Percentiles rank a stretch among this genome's conserved stretches.
Conservation (phyloP, 2,329 filamentous ascomycete species). For the Zymoseptoria tritici region DNA sequence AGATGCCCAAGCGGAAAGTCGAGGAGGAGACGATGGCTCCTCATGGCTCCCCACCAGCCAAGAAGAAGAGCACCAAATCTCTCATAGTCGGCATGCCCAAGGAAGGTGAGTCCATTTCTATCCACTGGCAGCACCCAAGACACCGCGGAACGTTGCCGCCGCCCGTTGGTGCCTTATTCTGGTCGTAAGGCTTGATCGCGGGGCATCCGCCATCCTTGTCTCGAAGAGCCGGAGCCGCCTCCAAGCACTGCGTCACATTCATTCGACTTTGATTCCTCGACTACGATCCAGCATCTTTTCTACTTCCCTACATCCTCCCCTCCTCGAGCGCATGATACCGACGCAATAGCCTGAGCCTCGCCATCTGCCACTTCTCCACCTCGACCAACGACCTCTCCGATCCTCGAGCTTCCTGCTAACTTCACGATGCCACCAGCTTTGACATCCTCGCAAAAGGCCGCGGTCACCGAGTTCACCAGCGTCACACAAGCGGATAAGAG, state of each 20-base stretch:
- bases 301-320: not conserved
- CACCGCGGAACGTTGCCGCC: not conserved
- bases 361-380: not conserved
- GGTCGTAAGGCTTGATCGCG: not conserved
- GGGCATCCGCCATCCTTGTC: not conserved
- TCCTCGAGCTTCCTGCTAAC: conserved; percentile 5
- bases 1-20: conserved; percentile 10
- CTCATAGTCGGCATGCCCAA: not conserved
- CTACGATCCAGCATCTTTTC: not conserved
- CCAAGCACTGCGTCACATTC: not conserved
- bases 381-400: not conserved
- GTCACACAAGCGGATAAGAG: conserved; percentile 40
- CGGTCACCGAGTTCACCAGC: conserved; percentile 38
- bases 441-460: conserved; percentile 39
- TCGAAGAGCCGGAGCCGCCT: not conserved
- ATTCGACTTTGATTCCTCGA: not conserved
- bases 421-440: conserved; percentile 40
- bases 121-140: not conserved
- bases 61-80: not conserved
- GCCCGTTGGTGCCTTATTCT: not conserved
- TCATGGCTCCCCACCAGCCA: not conserved
- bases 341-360: not conserved
- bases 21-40: not conserved
- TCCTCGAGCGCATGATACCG: not conserved
- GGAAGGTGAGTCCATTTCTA: conserved; percentile 1